phyloP scores from a whole-genome alignment of 495 filamentous ascomycete species.

The Trichoderma parareesei region DNA sequence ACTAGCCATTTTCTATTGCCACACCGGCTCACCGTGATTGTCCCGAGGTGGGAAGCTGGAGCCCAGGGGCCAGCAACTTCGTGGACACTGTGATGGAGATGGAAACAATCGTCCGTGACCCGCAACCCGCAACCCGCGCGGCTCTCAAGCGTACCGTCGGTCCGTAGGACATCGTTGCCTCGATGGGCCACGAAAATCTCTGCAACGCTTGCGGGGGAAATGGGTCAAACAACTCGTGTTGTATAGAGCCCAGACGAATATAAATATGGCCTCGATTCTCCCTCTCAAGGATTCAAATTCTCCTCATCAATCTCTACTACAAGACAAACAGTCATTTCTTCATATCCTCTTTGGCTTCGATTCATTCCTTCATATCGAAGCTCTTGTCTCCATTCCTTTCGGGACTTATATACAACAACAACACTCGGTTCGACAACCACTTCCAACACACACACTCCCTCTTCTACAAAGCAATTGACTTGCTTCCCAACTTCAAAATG shows the following conservation, averaged over 20 bases:
- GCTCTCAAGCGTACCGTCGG: slow-evolving; percentile 1
- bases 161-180: neutral
- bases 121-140: slow-evolving; percentile 8
- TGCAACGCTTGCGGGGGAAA: neutral
- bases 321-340: slow-evolving; percentile 1
- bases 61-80: neutral
- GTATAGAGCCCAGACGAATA: neutral
- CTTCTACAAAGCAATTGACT: slow-evolving; percentile 10
- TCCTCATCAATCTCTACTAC: neutral
- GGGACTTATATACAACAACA: neutral
- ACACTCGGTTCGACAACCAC: slow-evolving; percentile 2
- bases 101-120: neutral
- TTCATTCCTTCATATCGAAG: slow-evolving; percentile 7
- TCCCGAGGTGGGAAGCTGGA: neutral
- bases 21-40: slow-evolving; percentile 1
- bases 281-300: neutral
- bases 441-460: slow-evolving; percentile 2
- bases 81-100: slow-evolving; percentile 4
- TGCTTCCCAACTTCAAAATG: slow-evolving; percentile 7
- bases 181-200: neutral
- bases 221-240: neutral
- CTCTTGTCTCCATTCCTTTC: slow-evolving; percentile 1
- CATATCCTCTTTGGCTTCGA: neutral
- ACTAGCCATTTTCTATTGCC: neutral
- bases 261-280: slow-evolving; percentile 1